A percentile compares a stretch with the other conserved stretches of the same genome.
phyloP scores from a whole-genome alignment of 1,284 basidiomycete species.

The Peniophora sp. region DNA sequence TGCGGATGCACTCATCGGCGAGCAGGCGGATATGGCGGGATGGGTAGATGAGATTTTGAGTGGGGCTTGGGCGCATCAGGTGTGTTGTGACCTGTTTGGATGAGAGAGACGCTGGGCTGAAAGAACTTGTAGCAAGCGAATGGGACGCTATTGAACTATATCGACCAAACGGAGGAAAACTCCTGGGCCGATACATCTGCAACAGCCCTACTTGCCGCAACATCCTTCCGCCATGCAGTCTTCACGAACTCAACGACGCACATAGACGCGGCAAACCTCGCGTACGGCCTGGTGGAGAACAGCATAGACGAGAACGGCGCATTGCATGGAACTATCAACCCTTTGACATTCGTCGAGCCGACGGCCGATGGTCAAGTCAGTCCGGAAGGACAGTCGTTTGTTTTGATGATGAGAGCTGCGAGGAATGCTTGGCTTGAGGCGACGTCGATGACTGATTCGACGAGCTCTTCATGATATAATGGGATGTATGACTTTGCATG shows the following conservation, averaged over 20 bases:
- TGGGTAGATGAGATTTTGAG: constrained; percentile 32
- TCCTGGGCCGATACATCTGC: constrained; percentile 65
- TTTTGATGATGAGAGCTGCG: constrained; percentile 63
- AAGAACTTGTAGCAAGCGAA: constrained; percentile 27
- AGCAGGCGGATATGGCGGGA: constrained; percentile 23
- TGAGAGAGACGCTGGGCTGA: neutral
- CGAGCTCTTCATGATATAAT: too few species aligned
- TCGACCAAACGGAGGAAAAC: constrained; percentile 31
- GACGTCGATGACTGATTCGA: too few species aligned
- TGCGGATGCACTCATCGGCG: constrained; percentile 15
- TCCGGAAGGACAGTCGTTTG: constrained; percentile 62
- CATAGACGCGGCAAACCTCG: constrained; percentile 39
- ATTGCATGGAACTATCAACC: constrained; percentile 68
- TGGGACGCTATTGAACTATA: constrained; percentile 63
- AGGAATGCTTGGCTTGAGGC: constrained; percentile 54
- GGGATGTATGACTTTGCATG: too few species aligned
- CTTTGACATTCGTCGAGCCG: constrained; percentile 35
- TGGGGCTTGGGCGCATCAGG: constrained; percentile 24
- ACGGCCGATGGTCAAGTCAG: constrained; percentile 38
- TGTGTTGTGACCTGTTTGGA: constrained; percentile 2
- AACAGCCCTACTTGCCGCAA: constrained; percentile 61
- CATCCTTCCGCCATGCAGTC: constrained; percentile 53
- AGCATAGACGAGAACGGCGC: constrained; percentile 41
- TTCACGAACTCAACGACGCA: constrained; percentile 35
- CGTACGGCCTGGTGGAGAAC: constrained; percentile 21